Evolutionary conservation across 352 stramenopile genomes (phyloP).

Genomic region (Globisporangium spinosum): DNA sequence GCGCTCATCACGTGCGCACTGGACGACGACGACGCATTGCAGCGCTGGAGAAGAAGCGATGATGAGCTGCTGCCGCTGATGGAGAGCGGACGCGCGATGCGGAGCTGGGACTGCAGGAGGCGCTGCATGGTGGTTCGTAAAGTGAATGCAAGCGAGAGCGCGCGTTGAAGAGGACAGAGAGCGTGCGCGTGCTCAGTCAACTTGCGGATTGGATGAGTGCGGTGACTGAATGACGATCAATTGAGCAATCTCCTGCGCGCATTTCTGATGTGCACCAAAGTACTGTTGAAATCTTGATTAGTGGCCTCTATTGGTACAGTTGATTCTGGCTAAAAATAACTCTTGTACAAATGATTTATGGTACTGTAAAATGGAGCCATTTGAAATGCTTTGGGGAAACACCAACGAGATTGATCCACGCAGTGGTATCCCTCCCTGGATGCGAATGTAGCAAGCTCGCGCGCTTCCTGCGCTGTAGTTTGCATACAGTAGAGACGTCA

Average conservation of each 20-base stretch:
- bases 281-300: too few relatives aligned
- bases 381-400: too few relatives aligned
- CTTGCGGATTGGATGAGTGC: background rate
- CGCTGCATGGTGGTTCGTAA: slow-evolving; percentile 6
- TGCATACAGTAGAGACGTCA: too few relatives aligned
- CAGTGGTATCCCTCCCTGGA: too few relatives aligned
- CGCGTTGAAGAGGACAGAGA: background rate
- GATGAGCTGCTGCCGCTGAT: background rate
- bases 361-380: too few relatives aligned
- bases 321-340: too few relatives aligned
- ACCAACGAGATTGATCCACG: too few relatives aligned
- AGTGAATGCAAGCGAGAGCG: background rate
- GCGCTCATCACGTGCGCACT: slow-evolving; percentile 41
- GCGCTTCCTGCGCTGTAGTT: too few relatives aligned
- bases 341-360: too few relatives aligned
- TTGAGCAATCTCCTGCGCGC: background rate
- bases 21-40: slow-evolving; percentile 4
- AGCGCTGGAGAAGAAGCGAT: background rate
- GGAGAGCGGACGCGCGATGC: background rate
- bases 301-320: too few relatives aligned
- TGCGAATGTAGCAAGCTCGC: too few relatives aligned
- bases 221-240: background rate
- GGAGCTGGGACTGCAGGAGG: background rate
- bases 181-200: background rate
- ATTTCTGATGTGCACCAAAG: too few relatives aligned